A percentile compares a stretch with the other conserved stretches of the same genome.
These are phyloP conservation scores for Phyllosticta citrichinensis DNA, from an alignment of 2,329 filamentous ascomycete genomes.

Conservation along the genomic window DNA sequence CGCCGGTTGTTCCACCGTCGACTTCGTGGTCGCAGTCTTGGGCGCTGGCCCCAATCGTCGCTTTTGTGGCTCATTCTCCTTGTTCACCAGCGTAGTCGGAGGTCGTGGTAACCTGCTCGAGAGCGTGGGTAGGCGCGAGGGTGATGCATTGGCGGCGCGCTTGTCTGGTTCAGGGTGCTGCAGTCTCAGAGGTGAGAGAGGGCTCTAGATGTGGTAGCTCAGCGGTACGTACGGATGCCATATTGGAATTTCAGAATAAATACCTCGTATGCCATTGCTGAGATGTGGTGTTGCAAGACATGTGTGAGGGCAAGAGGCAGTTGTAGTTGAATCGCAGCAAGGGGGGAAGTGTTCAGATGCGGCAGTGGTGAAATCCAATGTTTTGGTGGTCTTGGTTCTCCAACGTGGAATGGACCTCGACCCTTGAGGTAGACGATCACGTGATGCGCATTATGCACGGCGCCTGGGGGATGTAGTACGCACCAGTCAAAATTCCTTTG, in stretches of 20 bases:
- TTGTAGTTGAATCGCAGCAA: background rate
- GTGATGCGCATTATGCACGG: no score
- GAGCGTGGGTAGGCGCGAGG: conserved; percentile 7
- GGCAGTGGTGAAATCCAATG: background rate
- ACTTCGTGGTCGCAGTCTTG: background rate
- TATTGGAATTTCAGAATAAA: background rate
- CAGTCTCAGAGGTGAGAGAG: background rate
- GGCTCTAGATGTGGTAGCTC: background rate
- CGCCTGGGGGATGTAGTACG: no score
- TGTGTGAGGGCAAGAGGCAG: background rate
- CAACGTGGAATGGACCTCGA: background rate
- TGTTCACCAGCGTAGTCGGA: background rate
- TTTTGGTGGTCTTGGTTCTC: background rate
- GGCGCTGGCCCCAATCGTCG: background rate
- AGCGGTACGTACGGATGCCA: conserved; percentile 6
- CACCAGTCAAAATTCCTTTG: no score
- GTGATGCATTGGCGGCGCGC: conserved; percentile 4
- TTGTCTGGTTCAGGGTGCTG: conserved; percentile 8
- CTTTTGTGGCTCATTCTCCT: background rate
- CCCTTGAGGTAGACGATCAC: no score
- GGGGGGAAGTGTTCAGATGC: conserved; percentile 1
- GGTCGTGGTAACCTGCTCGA: background rate
- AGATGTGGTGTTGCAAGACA: background rate
- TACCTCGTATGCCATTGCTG: background rate
- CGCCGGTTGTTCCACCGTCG: background rate